These are phyloP conservation scores for Phylloporus sp. DNA, from an alignment of 768 basidiomycete genomes.

Conservation along the genomic window DNA sequence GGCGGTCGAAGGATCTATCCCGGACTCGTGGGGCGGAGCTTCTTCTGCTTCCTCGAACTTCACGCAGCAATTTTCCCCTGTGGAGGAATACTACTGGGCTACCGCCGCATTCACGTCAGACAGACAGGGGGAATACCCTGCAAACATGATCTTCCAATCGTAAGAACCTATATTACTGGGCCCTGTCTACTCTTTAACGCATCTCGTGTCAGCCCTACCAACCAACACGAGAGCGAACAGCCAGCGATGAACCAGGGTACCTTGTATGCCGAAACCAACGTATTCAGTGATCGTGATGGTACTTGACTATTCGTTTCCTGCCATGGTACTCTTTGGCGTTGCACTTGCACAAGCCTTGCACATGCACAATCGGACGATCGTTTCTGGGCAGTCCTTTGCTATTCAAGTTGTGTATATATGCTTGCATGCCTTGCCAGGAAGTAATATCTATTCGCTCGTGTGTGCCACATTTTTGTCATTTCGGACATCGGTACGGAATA, in stretches of 20 bases:
- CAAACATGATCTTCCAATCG: constrained; percentile 2
- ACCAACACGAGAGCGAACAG: constrained; percentile 11
- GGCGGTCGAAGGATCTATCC: neutral
- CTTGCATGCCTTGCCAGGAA: constrained; percentile 1
- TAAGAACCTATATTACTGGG: constrained; percentile 2
- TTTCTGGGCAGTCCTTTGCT: constrained; percentile 1
- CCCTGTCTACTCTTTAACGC: neutral
- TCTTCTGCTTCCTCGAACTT: constrained; percentile 5
- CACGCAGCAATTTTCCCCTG: neutral
- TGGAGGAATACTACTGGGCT: neutral
- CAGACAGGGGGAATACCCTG: constrained; percentile 5
- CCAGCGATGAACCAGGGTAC: constrained; percentile 3
- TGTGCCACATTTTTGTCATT: constrained; percentile 22
- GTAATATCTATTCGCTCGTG: constrained; percentile 18
- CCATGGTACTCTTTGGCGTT: neutral
- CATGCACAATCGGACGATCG: neutral
- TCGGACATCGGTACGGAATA: constrained; percentile 7
- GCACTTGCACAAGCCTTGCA: constrained; percentile 5
- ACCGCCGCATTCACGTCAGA: neutral
- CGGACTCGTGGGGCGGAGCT: constrained; percentile 4
- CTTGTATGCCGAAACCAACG: constrained; percentile 5
- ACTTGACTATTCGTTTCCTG: constrained; percentile 2
- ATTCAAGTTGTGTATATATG: neutral
- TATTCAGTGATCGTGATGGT: constrained; percentile 10
- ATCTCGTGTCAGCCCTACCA: constrained; percentile 1